Percentiles rank a stretch among this genome's conserved stretches.
Conservation (phyloP, 2,329 filamentous ascomycete genomes). For the Biscogniauxia sp. region DNA sequence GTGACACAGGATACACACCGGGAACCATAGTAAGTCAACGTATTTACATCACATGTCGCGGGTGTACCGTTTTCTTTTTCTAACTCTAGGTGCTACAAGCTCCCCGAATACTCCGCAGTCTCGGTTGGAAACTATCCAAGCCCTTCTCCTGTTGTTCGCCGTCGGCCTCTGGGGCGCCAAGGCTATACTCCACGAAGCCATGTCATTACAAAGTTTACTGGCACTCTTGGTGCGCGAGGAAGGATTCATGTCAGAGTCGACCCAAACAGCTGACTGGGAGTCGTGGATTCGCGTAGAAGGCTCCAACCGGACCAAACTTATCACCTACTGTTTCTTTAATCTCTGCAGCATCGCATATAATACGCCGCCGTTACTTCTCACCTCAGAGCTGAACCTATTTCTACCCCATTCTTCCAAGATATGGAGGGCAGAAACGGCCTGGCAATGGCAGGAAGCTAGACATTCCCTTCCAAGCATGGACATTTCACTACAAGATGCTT, state of each 20-base stretch:
- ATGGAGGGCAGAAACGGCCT: slow-evolving; percentile 56
- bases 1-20: slow-evolving; percentile 58
- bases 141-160: slow-evolving; percentile 58
- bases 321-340: slow-evolving; percentile 62
- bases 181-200: slow-evolving; percentile 56
- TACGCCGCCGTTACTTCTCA: slow-evolving; percentile 56
- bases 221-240: slow-evolving; percentile 59
- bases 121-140: slow-evolving; percentile 63
- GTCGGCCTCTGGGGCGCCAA: slow-evolving; percentile 62
- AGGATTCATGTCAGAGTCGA: slow-evolving; percentile 49
- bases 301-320: slow-evolving; percentile 56
- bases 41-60: not conserved
- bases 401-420: slow-evolving; percentile 54
- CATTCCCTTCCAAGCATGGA: slow-evolving; percentile 50
- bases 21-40: slow-evolving; percentile 54
- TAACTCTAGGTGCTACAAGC: slow-evolving; percentile 33
- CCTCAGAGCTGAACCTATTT: slow-evolving; percentile 55
- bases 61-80: not conserved
- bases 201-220: slow-evolving; percentile 58
- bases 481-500: slow-evolving; percentile 55
- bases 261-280: slow-evolving; percentile 55
- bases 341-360: slow-evolving; percentile 62
- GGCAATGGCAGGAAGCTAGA: slow-evolving; percentile 59
- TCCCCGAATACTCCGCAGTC: slow-evolving; percentile 59
- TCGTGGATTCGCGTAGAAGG: slow-evolving; percentile 58